These are phyloP conservation scores for Maudiozyma barnettii DNA, from an alignment of 805 yeast species.

Conservation along the genomic window DNA sequence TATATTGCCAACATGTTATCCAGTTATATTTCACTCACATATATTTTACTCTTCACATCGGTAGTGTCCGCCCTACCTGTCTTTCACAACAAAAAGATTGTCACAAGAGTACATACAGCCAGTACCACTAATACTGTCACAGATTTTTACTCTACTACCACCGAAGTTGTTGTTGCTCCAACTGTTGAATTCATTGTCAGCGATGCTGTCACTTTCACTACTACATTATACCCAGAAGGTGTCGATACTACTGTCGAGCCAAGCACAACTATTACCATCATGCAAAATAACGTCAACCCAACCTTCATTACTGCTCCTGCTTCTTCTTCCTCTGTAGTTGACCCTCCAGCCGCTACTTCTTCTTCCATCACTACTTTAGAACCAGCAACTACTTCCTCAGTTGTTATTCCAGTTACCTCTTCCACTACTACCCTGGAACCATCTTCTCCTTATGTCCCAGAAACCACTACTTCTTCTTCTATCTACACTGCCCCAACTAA, in stretches of 20 bases:
- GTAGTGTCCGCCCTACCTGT: constrained; percentile 20
- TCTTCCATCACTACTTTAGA: background rate
- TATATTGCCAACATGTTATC: background rate
- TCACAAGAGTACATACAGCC: constrained; percentile 51
- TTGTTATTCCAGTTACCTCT: constrained; percentile 21
- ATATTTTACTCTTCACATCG: constrained; percentile 2
- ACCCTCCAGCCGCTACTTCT: background rate
- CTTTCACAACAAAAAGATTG: constrained; percentile 31
- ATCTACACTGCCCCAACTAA: constrained; percentile 10
- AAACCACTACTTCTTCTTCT: background rate
- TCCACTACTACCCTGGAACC: constrained; percentile 16
- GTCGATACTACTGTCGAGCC: constrained; percentile 30
- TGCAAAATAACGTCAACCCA: constrained; percentile 4
- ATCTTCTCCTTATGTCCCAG: constrained; percentile 14
- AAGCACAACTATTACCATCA: constrained; percentile 27
- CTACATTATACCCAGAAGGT: constrained; percentile 29
- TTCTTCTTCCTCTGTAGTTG: background rate
- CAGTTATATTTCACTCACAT: background rate
- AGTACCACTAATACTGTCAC: constrained; percentile 38
- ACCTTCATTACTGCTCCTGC: constrained; percentile 1
- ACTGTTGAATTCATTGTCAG: constrained; percentile 33
- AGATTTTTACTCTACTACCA: constrained; percentile 33
- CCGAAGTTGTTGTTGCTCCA: constrained; percentile 33
- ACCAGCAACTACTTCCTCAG: constrained; percentile 15
- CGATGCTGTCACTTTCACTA: constrained; percentile 31